Evolutionary conservation across 805 yeast genomes (phyloP).

Genomic region (Candida silvicultrix): DNA sequence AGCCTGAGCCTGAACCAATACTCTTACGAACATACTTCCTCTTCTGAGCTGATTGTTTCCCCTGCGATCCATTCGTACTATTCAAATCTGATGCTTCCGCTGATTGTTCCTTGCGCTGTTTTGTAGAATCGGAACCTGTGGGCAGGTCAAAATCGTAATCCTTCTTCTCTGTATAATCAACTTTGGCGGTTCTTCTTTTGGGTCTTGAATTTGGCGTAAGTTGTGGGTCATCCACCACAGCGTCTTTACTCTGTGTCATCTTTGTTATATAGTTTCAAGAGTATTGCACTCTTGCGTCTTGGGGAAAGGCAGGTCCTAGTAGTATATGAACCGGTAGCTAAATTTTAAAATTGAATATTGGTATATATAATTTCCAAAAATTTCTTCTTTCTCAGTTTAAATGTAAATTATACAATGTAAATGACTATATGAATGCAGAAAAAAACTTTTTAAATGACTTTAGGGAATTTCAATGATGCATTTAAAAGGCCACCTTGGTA

Average conservation of each 20-base stretch:
- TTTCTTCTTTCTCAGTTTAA: too few relatives aligned
- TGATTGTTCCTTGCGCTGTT: neutral
- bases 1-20: neutral
- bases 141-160: conserved; percentile 8
- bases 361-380: too few relatives aligned
- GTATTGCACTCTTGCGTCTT: too few relatives aligned
- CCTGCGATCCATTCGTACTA: neutral
- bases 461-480: too few relatives aligned
- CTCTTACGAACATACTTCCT: neutral
- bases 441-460: too few relatives aligned
- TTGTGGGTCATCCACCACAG: neutral
- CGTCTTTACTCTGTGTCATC: neutral
- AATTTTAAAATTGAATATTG: too few relatives aligned
- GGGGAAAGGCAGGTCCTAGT: too few relatives aligned
- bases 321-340: too few relatives aligned
- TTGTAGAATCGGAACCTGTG: neutral
- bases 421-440: too few relatives aligned
- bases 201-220: conserved; percentile 2
- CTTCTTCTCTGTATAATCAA: conserved; percentile 19
- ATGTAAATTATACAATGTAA: too few relatives aligned
- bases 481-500: too few relatives aligned
- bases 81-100: neutral
- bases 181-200: conserved; percentile 19
- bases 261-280: too few relatives aligned
- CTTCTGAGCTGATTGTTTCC: neutral